Conservation (phyloP, 2,329 filamentous ascomycete genomes). For the Cladophialophora psammophila region DNA sequence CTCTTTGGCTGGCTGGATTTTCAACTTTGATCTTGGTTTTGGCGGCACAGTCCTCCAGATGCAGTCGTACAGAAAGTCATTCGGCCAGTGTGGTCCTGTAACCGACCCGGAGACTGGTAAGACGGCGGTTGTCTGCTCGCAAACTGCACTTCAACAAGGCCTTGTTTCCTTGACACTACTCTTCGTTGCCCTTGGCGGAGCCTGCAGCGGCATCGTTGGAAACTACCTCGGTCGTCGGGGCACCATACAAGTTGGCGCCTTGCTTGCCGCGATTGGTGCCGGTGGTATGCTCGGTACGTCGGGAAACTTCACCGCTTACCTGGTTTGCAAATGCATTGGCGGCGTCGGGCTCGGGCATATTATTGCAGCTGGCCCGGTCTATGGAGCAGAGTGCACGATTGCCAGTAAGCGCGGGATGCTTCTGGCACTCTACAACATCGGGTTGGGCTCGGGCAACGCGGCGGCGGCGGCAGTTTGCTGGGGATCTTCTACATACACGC, state of each 20-base stretch:
- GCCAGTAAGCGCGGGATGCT: constrained; percentile 60
- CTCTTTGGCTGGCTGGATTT: constrained; percentile 22
- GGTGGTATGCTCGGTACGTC: constrained; percentile 55
- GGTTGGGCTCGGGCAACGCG: constrained; percentile 42
- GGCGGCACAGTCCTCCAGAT: constrained; percentile 24
- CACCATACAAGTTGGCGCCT: constrained; percentile 67
- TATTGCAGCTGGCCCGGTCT: constrained; percentile 58
- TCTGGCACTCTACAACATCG: constrained; percentile 43
- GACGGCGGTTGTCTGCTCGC: constrained; percentile 9
- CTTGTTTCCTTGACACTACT: constrained; percentile 43
- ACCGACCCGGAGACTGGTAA: constrained; percentile 1
- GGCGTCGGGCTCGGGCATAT: constrained; percentile 48
- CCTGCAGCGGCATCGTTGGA: constrained; percentile 68
- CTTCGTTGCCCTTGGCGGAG: constrained; percentile 43
- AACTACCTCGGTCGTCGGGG: constrained; percentile 65
- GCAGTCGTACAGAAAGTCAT: constrained; percentile 20
- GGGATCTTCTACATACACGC: constrained; percentile 39
- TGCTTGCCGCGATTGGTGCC: constrained; percentile 71
- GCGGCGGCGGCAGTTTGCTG: constrained; percentile 43
- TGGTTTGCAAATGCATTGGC: constrained; percentile 60
- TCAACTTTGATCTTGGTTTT: constrained; percentile 25
- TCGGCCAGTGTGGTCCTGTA: constrained; percentile 17
- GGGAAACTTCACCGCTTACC: constrained; percentile 38
- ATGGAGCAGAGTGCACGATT: constrained; percentile 60
- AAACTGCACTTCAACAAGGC: constrained; percentile 42